Base-by-base conservation (phyloP, 345 rosid species). In the Draba incana region DNA sequence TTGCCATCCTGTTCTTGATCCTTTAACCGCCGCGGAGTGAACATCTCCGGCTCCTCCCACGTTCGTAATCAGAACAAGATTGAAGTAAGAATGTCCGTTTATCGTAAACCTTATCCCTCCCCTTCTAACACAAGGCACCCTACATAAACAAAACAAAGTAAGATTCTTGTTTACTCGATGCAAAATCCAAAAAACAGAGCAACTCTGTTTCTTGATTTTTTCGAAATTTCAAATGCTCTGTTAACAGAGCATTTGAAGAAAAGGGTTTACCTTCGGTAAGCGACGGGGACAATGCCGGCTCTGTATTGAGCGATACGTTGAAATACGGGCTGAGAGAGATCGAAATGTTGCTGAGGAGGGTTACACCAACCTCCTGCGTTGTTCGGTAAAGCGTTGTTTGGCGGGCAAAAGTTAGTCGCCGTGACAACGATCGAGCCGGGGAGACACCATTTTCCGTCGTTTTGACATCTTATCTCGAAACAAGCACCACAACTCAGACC, bases 31-130 rank as follows among this genome's bases (percentile, higher is more conserved):
- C 55, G 28, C 95, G 0, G 92, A 62, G 64, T 83, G 87, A 4
- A 86, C 92, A 49, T 88, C 95, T 10, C 95, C 95, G 2, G 95
- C 95, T 27, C 88, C 95, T 42, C 95, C 95, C 0, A 88, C 95
- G 78, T 88, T 88, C 9, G 92, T 86, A 45, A 88, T 86, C 10
- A 88, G 80, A 33, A 88, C 85, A 1, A 88, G 74, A 78, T 88
- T 88, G 81, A 88, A 88, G 85, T 88, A 88, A 55, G 95, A 84
- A 53, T 88, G 95, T 47, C 95, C 95, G 57, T 88, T 88, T 64
- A 88, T 72, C 13, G 92, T 84, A 80, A 88, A 88, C 73, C 95
- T 84, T 39, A 86, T 84, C 42, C 95, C 89, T 52, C 92, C 92
- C 57, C 62, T 80, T 73, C 89, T 84, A 42, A 77, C 71, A 71